phyloP scores from a whole-genome alignment of 2,329 filamentous ascomycete species.

The Ascochyta rabiei region DNA sequence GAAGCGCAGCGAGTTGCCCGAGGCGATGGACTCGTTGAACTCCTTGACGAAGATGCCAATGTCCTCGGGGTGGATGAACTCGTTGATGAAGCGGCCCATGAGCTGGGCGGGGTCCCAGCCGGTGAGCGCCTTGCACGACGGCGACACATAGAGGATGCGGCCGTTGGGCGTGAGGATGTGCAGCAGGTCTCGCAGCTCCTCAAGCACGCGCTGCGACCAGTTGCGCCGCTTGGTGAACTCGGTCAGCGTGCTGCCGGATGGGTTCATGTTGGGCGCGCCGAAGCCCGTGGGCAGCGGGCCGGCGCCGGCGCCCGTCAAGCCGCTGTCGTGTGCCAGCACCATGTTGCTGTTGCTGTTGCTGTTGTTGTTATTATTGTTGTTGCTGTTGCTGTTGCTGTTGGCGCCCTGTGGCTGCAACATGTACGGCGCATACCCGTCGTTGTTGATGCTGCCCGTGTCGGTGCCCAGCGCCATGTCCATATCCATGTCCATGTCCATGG shows the following conservation, averaged over 20 bases:
- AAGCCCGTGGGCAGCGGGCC: slow-evolving; percentile 63
- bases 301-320: slow-evolving; percentile 58
- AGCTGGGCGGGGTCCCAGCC: slow-evolving; percentile 76
- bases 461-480: slow-evolving; percentile 31
- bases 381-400: slow-evolving; percentile 7
- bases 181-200: slow-evolving; percentile 87
- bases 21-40: slow-evolving; percentile 86
- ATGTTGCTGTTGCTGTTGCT: slow-evolving; percentile 29
- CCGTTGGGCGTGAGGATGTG: slow-evolving; percentile 87
- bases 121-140: slow-evolving; percentile 74
- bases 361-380: slow-evolving; percentile 11
- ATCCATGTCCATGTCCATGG: slow-evolving; percentile 53
- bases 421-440: slow-evolving; percentile 18
- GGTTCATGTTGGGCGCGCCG: slow-evolving; percentile 52
- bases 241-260: slow-evolving; percentile 62
- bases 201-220: slow-evolving; percentile 88
- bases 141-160: slow-evolving; percentile 83
- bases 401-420: slow-evolving; percentile 15
- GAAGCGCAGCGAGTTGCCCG: slow-evolving; percentile 77
- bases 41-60: slow-evolving; percentile 81
- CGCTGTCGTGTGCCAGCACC: slow-evolving; percentile 30
- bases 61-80: slow-evolving; percentile 87
- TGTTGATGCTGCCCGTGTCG: slow-evolving; percentile 30
- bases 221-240: slow-evolving; percentile 72
- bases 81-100: slow-evolving; percentile 75